These are phyloP conservation scores for Macrophomina pseudophaseolina DNA, from an alignment of 2,329 filamentous ascomycete genomes.

Conservation along the genomic window DNA sequence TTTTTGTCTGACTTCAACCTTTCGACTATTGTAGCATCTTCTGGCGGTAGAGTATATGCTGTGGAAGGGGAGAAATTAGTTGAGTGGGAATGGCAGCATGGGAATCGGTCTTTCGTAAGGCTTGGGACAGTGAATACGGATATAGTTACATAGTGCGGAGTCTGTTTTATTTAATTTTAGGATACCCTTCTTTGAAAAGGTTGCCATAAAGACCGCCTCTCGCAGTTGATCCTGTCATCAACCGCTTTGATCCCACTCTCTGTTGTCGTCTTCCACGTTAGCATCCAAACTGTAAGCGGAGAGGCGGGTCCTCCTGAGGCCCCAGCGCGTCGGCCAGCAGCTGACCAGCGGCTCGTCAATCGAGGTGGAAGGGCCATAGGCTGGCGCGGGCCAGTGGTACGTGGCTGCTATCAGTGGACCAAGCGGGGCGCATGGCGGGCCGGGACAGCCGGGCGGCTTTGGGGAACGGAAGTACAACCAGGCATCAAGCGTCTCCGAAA, in stretches of 20 bases:
- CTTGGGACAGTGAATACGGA: conserved; percentile 6
- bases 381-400: background rate
- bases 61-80: background rate
- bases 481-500: background rate
- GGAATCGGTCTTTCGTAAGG: background rate
- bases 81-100: conserved; percentile 12
- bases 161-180: background rate
- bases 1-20: background rate
- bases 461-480: background rate
- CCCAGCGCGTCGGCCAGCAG: background rate
- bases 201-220: background rate
- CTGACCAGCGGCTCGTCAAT: background rate
- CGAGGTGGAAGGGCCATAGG: background rate
- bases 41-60: background rate
- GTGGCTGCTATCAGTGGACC: background rate
- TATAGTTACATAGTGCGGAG: background rate
- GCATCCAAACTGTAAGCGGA: background rate
- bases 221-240: background rate
- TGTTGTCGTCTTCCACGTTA: background rate
- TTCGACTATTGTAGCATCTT: background rate
- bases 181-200: background rate
- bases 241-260: background rate
- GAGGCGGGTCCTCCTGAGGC: background rate
- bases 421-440: background rate
- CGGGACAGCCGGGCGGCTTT: background rate